These are phyloP conservation scores for Fonsecaea monophora DNA, from an alignment of 2,329 filamentous ascomycete species.

Conservation along the genomic window DNA sequence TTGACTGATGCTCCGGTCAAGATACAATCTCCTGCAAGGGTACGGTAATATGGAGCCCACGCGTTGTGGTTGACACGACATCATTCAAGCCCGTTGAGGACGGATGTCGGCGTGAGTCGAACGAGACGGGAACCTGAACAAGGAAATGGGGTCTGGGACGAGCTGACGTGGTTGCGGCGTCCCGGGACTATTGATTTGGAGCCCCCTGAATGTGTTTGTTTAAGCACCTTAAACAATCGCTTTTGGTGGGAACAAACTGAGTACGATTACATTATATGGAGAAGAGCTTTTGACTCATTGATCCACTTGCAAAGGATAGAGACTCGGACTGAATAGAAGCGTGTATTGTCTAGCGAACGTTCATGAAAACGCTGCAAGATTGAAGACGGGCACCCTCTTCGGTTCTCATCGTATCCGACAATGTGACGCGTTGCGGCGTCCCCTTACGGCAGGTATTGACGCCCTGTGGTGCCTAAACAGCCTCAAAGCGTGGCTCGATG, in stretches of 20 bases:
- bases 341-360: background rate
- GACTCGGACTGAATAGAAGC: slow-evolving; percentile 10
- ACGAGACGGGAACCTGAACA: background rate
- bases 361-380: background rate
- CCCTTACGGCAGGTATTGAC: background rate
- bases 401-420: background rate
- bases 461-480: background rate
- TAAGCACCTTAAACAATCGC: background rate
- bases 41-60: background rate
- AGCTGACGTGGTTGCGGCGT: slow-evolving; percentile 15
- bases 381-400: background rate
- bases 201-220: slow-evolving; percentile 7
- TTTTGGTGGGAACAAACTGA: background rate
- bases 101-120: background rate
- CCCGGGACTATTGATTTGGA: slow-evolving; percentile 14
- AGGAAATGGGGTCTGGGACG: background rate
- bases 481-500: background rate
- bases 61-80: background rate
- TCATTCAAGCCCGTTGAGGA: background rate
- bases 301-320: slow-evolving; percentile 7
- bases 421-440: background rate
- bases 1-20: background rate
- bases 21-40: background rate
- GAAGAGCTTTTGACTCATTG: background rate
- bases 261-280: background rate